Evolutionary conservation across 192 early-diverging fungal species (phyloP).

Genomic region (Backusella tarrabulga): DNA sequence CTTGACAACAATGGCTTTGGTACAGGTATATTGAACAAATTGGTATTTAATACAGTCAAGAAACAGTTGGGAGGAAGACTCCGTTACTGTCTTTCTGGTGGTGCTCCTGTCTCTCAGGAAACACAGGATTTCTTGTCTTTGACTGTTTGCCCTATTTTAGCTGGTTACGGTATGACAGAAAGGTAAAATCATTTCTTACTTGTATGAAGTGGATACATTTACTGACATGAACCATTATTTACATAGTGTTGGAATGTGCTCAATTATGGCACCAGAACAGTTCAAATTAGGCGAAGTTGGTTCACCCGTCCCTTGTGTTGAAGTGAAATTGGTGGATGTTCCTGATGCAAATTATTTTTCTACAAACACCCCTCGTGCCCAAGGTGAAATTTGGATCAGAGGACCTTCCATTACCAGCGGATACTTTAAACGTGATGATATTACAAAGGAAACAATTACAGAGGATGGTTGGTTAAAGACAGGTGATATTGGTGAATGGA

Average conservation of each 20-base stretch:
- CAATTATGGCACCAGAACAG: constrained; percentile 64
- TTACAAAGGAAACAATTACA: constrained; percentile 59
- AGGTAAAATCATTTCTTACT: constrained; percentile 12
- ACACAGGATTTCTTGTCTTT: constrained; percentile 70
- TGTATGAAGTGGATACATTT: constrained; percentile 23
- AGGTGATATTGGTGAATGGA: constrained; percentile 74
- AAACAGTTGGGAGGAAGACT: constrained; percentile 69
- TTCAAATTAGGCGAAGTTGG: constrained; percentile 68
- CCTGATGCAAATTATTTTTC: constrained; percentile 51
- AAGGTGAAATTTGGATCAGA: constrained; percentile 68
- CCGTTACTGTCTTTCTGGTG: constrained; percentile 61
- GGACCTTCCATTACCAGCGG: constrained; percentile 61
- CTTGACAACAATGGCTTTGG: constrained; percentile 45
- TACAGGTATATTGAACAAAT: constrained; percentile 50
- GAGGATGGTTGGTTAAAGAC: constrained; percentile 72
- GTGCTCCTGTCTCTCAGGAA: constrained; percentile 69
- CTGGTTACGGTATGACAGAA: constrained; percentile 78
- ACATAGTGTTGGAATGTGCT: constrained; percentile 44
- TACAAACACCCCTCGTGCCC: constrained; percentile 50
- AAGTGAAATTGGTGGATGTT: constrained; percentile 61
- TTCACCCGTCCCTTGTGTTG: constrained; percentile 60
- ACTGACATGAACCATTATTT: background rate
- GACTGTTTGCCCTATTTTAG: constrained; percentile 58
- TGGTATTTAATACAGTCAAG: constrained; percentile 63
- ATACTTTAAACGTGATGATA: constrained; percentile 62